Percentiles rank a stretch among this genome's conserved stretches.
phyloP scores from a whole-genome alignment of 129 eudicot species.

The Centrapalus pauciflorus region DNA sequence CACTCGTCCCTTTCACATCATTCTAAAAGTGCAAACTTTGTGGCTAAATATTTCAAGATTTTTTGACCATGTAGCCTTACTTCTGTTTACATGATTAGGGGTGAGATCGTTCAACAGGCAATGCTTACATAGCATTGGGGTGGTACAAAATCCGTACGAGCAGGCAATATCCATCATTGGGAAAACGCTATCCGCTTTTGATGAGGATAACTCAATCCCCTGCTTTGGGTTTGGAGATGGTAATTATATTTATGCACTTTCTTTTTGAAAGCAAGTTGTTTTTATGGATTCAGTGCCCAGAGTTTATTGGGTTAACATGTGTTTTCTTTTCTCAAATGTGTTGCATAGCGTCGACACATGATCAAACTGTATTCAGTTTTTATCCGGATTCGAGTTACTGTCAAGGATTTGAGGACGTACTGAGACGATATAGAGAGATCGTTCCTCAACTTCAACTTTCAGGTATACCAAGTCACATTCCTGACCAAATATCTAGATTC shows the following conservation, averaged over 20 bases:
- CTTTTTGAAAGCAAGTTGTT: neutral
- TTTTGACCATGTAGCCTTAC: neutral
- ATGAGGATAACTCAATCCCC: slow-evolving; percentile 75
- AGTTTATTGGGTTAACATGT: neutral
- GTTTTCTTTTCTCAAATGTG: neutral
- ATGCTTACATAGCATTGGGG: slow-evolving; percentile 59
- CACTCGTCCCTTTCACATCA: neutral
- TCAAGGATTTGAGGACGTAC: slow-evolving; percentile 63
- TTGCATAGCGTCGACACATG: slow-evolving; percentile 68
- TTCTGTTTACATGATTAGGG: slow-evolving; percentile 28
- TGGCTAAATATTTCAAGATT: neutral
- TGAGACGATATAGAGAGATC: slow-evolving; percentile 62
- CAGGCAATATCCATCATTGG: slow-evolving; percentile 80
- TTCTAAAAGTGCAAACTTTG: too few relatives aligned
- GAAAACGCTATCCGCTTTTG: slow-evolving; percentile 57
- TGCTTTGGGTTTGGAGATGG: slow-evolving; percentile 89
- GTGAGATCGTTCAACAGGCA: slow-evolving; percentile 42
- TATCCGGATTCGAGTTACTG: slow-evolving; percentile 41
- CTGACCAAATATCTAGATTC: neutral
- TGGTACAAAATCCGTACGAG: slow-evolving; percentile 55
- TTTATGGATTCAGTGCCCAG: neutral
- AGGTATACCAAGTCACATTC: slow-evolving; percentile 21
- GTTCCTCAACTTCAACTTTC: slow-evolving; percentile 63
- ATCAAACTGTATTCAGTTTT: slow-evolving; percentile 64
- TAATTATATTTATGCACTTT: slow-evolving; percentile 7